Evolutionary conservation across 495 filamentous ascomycete species (phyloP), one percentile per base, ranked within the genome.

Genomic region (Hyaloscypha bicolor): DNA sequence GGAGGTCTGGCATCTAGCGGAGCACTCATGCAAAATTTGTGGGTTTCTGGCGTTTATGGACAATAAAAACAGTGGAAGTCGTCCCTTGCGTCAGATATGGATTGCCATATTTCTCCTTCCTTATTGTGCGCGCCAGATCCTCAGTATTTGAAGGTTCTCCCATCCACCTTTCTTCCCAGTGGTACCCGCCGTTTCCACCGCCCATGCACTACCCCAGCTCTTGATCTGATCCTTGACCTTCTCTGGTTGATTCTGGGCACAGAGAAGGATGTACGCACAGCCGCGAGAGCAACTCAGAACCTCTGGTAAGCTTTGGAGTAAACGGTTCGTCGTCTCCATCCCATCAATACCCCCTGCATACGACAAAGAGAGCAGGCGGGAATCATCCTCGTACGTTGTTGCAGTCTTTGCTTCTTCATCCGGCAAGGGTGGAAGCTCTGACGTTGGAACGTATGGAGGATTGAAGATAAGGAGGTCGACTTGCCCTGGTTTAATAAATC

Each of bases 381-480:
- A 93, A 64, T 94, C 92, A 32, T 25, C 58, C 25, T 67, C 65
- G 52, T 60, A 75, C 25, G 51, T 51, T 60, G 6, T 55, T 25
- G 48, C 21, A 45, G 65, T 52, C 19, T 3, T 63, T 39, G 74
- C 76, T 11, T 72, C 69, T 2, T 76, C 65, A 1, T 74, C 72
- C 11, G 79, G 80, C 2, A 85, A 64, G 9, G 77, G 64, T 1
- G 90, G 94, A 32, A 96, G 71, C n/a, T 86, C 84, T 19, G 85
- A 79, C 1, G 93, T 94, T 6, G 95, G 95, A 8, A 98, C 95
- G 71, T 99, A 99, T 0, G 95, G 95, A 39, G 95, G 95, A 74
- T 99, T 99, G 83, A 98, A 98, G 37, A 99, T 83, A 33, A 98
- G 80, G 29, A 99, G 84, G 74, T 98, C 95, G 0, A 96, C 86